Percentiles rank a stretch among this genome's conserved stretches.
These are phyloP conservation scores for Maudiozyma bulderi DNA, from an alignment of 805 yeast genomes.

Conservation along the genomic window DNA sequence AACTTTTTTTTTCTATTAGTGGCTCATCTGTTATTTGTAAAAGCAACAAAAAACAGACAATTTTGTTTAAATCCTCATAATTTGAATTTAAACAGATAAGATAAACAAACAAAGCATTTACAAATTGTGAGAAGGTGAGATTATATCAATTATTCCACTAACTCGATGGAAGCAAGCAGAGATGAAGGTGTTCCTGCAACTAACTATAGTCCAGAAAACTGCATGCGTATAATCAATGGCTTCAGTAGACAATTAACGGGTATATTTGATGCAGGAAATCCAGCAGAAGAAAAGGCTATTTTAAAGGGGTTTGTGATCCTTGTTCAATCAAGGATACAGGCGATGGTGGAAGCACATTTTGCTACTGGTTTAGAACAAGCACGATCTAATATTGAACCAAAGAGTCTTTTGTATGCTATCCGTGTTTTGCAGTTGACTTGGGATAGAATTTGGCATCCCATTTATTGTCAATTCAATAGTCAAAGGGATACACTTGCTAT, in stretches of 20 bases:
- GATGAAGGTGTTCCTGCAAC: slow-evolving; percentile 7
- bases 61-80: too few species aligned
- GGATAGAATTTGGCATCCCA: slow-evolving; percentile 56
- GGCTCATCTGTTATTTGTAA: not conserved
- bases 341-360: slow-evolving; percentile 6
- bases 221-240: slow-evolving; percentile 5
- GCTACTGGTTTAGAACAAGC: slow-evolving; percentile 9
- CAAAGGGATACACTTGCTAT: slow-evolving; percentile 28
- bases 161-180: not conserved
- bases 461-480: slow-evolving; percentile 23
- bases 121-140: too few species aligned
- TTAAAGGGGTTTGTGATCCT: slow-evolving; percentile 22
- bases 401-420: too few species aligned
- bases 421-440: slow-evolving; percentile 34
- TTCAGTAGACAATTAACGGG: slow-evolving; percentile 17
- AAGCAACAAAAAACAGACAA: not conserved
- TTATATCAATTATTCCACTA: too few species aligned
- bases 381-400: slow-evolving; percentile 7
- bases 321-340: slow-evolving; percentile 21
- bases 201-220: slow-evolving; percentile 29
- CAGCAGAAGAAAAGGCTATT: slow-evolving; percentile 22
- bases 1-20: not conserved
- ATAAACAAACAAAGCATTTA: too few species aligned
- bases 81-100: too few species aligned
- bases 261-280: slow-evolving; percentile 18